Conservation (phyloP, 2,329 filamentous ascomycete species). For the Hypoxylon sp. region DNA sequence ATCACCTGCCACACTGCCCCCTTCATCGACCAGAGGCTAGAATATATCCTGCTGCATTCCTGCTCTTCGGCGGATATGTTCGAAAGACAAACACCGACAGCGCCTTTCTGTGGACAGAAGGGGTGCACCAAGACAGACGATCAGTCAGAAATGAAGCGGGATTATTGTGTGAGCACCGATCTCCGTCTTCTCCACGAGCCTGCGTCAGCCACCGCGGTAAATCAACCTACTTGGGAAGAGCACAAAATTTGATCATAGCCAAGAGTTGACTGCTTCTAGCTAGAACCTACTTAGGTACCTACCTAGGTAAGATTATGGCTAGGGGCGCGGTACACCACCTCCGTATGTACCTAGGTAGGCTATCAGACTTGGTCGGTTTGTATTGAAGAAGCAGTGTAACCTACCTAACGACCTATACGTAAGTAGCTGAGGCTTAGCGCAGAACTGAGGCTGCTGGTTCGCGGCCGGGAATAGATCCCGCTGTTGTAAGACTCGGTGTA, state of each 20-base stretch:
- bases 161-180: conserved; percentile 1
- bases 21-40: neutral
- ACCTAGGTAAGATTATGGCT: neutral
- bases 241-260: neutral
- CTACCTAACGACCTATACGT: no score
- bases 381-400: no score
- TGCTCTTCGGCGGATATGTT: neutral
- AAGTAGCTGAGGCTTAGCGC: neutral
- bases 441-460: conserved; percentile 4
- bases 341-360: neutral
- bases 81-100: conserved; percentile 1
- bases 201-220: conserved; percentile 29
- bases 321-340: conserved; percentile 1
- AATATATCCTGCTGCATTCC: neutral
- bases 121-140: neutral
- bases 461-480: neutral
- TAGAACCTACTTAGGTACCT: neutral
- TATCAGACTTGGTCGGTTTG: neutral
- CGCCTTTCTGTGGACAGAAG: neutral
- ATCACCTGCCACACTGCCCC: conserved; percentile 16
- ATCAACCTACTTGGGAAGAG: neutral
- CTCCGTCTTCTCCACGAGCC: conserved; percentile 2
- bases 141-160: neutral
- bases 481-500: neutral
- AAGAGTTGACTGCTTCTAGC: neutral